Evolutionary conservation across 148 eudicot genomes (phyloP).

Genomic region (Rhododendron simsii): DNA sequence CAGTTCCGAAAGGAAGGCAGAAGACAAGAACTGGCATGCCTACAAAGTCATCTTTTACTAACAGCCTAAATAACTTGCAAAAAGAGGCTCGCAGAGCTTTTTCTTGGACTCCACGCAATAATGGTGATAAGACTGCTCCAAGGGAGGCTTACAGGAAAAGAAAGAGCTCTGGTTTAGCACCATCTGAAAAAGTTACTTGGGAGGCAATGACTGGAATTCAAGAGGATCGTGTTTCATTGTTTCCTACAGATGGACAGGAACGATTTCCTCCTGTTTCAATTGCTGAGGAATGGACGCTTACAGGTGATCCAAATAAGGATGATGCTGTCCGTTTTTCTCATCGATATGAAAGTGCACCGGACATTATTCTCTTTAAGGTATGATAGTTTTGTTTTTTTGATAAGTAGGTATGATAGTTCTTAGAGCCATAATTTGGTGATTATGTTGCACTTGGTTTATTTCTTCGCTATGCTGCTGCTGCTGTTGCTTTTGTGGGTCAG

Average conservation of each 20-base stretch:
- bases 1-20: slow-evolving; percentile 68
- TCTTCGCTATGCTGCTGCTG: neutral
- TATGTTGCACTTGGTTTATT: neutral
- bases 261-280: slow-evolving; percentile 75
- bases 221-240: slow-evolving; percentile 69
- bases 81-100: slow-evolving; percentile 93
- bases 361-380: slow-evolving; percentile 90
- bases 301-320: slow-evolving; percentile 82
- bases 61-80: slow-evolving; percentile 83
- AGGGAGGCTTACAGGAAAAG: slow-evolving; percentile 83
- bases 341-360: slow-evolving; percentile 95
- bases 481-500: neutral
- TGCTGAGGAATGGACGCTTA: slow-evolving; percentile 97
- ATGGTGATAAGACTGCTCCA: slow-evolving; percentile 64
- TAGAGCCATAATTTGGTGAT: neutral
- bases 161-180: slow-evolving; percentile 74
- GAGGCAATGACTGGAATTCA: slow-evolving; percentile 95
- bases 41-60: slow-evolving; percentile 60
- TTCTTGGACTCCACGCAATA: slow-evolving; percentile 88
- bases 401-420: slow-evolving; percentile 36
- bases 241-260: slow-evolving; percentile 78
- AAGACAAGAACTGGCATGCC: slow-evolving; percentile 62
- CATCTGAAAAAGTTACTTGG: slow-evolving; percentile 81
- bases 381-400: neutral
- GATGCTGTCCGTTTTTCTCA: slow-evolving; percentile 83